Evolutionary conservation across 1,284 basidiomycete species (phyloP).

Genomic region (Neolentinus lepideus): DNA sequence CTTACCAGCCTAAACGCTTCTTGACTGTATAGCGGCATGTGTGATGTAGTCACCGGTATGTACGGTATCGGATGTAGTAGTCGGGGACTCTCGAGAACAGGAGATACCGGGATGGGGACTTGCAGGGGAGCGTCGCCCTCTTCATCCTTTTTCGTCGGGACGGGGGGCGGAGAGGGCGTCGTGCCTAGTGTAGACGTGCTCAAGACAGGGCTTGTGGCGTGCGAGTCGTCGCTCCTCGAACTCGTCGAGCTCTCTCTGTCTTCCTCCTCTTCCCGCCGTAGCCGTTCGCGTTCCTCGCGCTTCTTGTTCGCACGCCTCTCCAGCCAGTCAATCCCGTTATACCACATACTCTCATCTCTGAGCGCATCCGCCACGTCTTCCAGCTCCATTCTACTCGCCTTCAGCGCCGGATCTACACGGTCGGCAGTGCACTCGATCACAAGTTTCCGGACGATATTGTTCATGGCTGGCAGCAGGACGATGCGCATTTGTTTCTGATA

Average conservation of each 20-base stretch:
- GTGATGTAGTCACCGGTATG: conserved; percentile 50
- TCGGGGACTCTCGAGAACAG: conserved; percentile 48
- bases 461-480: conserved; percentile 56
- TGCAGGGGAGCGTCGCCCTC: conserved; percentile 23
- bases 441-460: conserved; percentile 55
- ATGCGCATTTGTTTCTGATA: conserved; percentile 48
- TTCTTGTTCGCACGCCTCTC: conserved; percentile 36
- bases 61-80: conserved; percentile 60
- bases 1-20: conserved; percentile 52
- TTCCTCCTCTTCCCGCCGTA: conserved; percentile 17
- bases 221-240: conserved; percentile 41
- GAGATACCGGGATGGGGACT: conserved; percentile 43
- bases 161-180: conserved; percentile 65
- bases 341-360: conserved; percentile 55
- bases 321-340: conserved; percentile 60
- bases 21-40: conserved; percentile 53
- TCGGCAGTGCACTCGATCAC: conserved; percentile 50
- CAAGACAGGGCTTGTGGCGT: conserved; percentile 65
- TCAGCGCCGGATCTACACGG: conserved; percentile 33
- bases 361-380: conserved; percentile 54
- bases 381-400: conserved; percentile 43
- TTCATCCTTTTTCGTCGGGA: conserved; percentile 25
- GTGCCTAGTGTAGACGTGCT: conserved; percentile 68
- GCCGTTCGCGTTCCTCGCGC: conserved; percentile 16
- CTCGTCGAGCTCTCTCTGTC: conserved; percentile 28